A percentile compares a stretch with the other conserved stretches of the same genome.
Evolutionary conservation across 768 basidiomycete genomes (phyloP).

Genomic region (Cyathus striatus): DNA sequence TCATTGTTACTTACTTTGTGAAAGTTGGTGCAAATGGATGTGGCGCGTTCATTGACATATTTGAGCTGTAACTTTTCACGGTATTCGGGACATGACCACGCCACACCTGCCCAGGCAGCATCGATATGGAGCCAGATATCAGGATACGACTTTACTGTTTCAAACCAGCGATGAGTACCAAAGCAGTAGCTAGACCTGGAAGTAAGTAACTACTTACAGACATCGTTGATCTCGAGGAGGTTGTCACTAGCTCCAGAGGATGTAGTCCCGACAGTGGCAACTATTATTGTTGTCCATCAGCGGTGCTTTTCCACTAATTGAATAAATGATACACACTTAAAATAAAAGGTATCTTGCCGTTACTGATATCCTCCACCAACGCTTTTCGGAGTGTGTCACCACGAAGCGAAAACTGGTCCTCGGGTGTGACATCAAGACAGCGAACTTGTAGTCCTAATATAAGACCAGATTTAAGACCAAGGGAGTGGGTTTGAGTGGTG

Average conservation of each 20-base stretch:
- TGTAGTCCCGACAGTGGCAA: conserved; percentile 90
- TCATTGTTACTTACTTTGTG: conserved; percentile 58
- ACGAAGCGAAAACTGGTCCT: conserved; percentile 64
- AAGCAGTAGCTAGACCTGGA: background rate
- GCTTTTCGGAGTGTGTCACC: conserved; percentile 56
- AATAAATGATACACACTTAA: conserved; percentile 47
- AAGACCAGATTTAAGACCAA: conserved; percentile 71
- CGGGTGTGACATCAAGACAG: conserved; percentile 60
- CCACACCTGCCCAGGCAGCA: conserved; percentile 87
- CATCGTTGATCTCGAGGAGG: conserved; percentile 65
- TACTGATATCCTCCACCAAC: conserved; percentile 55
- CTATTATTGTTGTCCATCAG: too few species aligned
- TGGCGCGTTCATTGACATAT: conserved; percentile 69
- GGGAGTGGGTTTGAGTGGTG: conserved; percentile 86
- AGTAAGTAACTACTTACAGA: conserved; percentile 40
- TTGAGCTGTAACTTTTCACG: conserved; percentile 55
- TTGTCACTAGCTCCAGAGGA: conserved; percentile 85
- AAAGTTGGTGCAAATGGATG: conserved; percentile 87
- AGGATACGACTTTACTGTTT: conserved; percentile 52
- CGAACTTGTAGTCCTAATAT: conserved; percentile 75
- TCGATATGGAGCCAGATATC: conserved; percentile 85
- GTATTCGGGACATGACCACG: conserved; percentile 75
- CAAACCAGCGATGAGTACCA: background rate
- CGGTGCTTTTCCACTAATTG: too few species aligned
- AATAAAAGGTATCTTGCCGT: conserved; percentile 73